Evolutionary conservation across 2,329 filamentous ascomycete species (phyloP), one percentile per base, ranked within the genome.

Genomic region (Pseudocercospora eumusae): DNA sequence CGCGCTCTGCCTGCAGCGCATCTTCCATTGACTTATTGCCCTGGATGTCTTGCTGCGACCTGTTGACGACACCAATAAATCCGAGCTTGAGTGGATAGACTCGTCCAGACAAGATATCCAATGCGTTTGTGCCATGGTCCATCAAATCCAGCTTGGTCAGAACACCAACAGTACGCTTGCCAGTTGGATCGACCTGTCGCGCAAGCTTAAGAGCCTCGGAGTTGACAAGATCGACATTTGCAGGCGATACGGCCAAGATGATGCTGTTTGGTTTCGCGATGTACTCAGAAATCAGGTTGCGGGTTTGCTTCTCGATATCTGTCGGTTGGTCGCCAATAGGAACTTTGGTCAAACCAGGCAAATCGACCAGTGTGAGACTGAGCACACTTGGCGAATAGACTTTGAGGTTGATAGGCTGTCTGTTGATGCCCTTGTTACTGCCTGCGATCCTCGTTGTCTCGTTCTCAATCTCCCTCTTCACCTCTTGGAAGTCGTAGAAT

Each of bases 201-300:
- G 95, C 95, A 64, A 99, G 88, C 79, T 99, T 99, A 70, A 99
- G 81, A 7, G 95, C 93, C 77, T 99, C 95, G 7, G 95, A 99
- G 78, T 99, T 99, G 75, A 98, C 95, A 71, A 99, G 88, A 75
- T 99, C 95, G 73, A 98, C 93, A 73, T 99, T 99, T 57, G 95
- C 95, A 18, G 95, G 93, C 11, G 95, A 98, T 23, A 99, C 95
- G 31, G 95, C 95, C 57, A 99, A 85, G 67, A 99, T 88, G 73
- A 99, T 96, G 78, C 93, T 97, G 83, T 99, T 99, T 13, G 95
- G 93, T 80, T 99, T 99, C 61, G 93, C 93, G 73, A 98, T 99
- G 75, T 97, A 99, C 80, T 99, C 95, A 60, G 93, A 90, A 71
- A 99, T 98, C 71, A 99, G 85, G 69, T 92, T 96, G 67, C 93